Percentiles rank a stretch among this genome's conserved stretches.
These are phyloP conservation scores for Fagus crenata DNA, from an alignment of 306 rosid genomes.

Conservation along the genomic window DNA sequence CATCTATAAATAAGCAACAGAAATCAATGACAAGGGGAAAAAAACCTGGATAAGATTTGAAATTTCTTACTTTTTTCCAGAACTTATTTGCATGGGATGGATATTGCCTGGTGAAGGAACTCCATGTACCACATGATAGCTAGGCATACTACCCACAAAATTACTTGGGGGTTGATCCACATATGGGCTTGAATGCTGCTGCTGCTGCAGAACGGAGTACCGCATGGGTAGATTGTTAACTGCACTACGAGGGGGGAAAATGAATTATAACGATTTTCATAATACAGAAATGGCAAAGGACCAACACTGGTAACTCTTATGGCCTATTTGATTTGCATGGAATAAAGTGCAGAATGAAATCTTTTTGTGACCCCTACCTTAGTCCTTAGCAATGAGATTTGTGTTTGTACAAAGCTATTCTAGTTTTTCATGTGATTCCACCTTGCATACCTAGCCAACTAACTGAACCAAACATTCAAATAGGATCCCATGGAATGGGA, in stretches of 20 bases:
- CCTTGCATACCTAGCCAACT: too few relatives aligned
- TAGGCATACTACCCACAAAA: slow-evolving; percentile 64
- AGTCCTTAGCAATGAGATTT: not conserved
- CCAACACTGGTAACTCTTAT: not conserved
- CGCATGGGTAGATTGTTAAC: slow-evolving; percentile 88
- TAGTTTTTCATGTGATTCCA: not conserved
- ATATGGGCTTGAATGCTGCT: slow-evolving; percentile 60
- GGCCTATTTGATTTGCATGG: not conserved
- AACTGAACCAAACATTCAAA: too few relatives aligned
- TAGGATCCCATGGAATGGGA: too few relatives aligned
- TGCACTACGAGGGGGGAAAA: slow-evolving; percentile 60
- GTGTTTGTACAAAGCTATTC: not conserved
- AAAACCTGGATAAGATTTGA: not conserved
- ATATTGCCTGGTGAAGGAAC: slow-evolving; percentile 79
- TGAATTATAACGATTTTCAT: slow-evolving; percentile 37
- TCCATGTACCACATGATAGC: slow-evolving; percentile 80
- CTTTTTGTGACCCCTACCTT: slow-evolving; percentile 3
- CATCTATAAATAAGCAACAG: not conserved
- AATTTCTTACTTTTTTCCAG: slow-evolving; percentile 71
- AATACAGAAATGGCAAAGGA: slow-evolving; percentile 11
- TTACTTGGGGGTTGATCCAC: slow-evolving; percentile 63
- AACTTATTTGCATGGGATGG: slow-evolving; percentile 67
- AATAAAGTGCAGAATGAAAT: not conserved
- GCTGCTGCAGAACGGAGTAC: slow-evolving; percentile 77
- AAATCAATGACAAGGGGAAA: slow-evolving; percentile 13